These are phyloP conservation scores for Sideroxylon spinosum DNA, from an alignment of 179 eudicot genomes.

Conservation along the genomic window DNA sequence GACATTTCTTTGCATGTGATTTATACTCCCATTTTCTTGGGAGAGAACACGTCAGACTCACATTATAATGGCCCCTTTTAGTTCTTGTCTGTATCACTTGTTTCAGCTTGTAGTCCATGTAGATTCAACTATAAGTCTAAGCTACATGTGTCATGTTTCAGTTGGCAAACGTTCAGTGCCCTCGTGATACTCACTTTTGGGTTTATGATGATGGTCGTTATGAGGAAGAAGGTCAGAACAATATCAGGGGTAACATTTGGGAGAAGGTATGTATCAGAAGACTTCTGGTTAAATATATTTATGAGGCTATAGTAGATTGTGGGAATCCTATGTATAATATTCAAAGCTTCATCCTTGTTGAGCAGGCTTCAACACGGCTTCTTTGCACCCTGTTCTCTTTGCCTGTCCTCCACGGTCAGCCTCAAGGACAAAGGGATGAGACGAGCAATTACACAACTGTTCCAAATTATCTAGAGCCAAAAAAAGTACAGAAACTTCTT, in stretches of 20 bases:
- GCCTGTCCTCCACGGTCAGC: slow-evolving; percentile 77
- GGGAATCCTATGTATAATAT: not conserved
- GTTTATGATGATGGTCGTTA: slow-evolving; percentile 96
- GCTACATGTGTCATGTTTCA: slow-evolving; percentile 24
- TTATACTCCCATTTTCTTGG: not conserved
- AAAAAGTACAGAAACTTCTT: slow-evolving; percentile 69
- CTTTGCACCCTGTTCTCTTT: slow-evolving; percentile 71
- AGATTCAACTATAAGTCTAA: slow-evolving; percentile 1
- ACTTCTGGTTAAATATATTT: slow-evolving; percentile 1
- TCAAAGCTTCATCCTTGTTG: slow-evolving; percentile 19
- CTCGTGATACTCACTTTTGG: slow-evolving; percentile 97
- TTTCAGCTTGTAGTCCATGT: not conserved
- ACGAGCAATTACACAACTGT: slow-evolving; percentile 56
- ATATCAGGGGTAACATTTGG: slow-evolving; percentile 91
- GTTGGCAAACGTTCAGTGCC: slow-evolving; percentile 95
- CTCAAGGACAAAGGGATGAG: slow-evolving; percentile 60
- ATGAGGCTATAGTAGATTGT: not conserved
- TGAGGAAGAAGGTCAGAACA: slow-evolving; percentile 97
- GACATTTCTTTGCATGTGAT: not conserved
- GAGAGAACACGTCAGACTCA: not conserved
- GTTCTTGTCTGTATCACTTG: not conserved
- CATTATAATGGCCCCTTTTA: not conserved
- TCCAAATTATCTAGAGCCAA: slow-evolving; percentile 71
- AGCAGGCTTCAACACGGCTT: slow-evolving; percentile 80
- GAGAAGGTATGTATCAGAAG: slow-evolving; percentile 60